A percentile compares a stretch with the other conserved stretches of the same genome.
Conservation (phyloP, 192 early-diverging fungal species). For the Entomortierella lignicola region DNA sequence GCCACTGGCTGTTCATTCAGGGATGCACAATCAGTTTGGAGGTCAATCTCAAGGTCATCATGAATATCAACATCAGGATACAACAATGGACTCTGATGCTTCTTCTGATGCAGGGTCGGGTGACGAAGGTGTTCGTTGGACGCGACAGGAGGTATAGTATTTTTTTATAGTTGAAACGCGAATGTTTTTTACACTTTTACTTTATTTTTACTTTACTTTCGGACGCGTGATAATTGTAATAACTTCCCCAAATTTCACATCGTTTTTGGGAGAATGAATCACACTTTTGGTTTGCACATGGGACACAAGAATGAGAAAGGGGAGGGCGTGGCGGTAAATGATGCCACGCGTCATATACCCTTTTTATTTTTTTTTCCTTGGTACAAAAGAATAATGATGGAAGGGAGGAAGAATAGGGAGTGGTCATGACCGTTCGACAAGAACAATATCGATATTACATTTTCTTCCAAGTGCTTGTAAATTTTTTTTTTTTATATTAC, state of each 20-base stretch:
- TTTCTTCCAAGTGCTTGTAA: background rate
- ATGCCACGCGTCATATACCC: slow-evolving; percentile 7
- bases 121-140: slow-evolving; percentile 38
- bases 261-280: background rate
- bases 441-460: background rate
- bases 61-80: slow-evolving; percentile 1
- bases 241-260: background rate
- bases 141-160: slow-evolving; percentile 45
- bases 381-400: background rate
- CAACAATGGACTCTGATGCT: slow-evolving; percentile 40
- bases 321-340: background rate
- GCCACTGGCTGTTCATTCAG: slow-evolving; percentile 1
- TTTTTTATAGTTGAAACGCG: background rate
- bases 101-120: slow-evolving; percentile 30
- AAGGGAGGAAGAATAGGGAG: background rate
- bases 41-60: background rate
- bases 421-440: slow-evolving; percentile 3
- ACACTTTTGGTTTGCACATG: background rate
- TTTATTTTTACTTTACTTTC: background rate
- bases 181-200: no score
- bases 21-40: slow-evolving; percentile 4
- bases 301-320: background rate
- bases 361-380: background rate
- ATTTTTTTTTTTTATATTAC: background rate
- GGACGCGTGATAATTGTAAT: slow-evolving; percentile 12